Conservation (phyloP, 805 yeast genomes). For the Maudiozyma turicensis region DNA sequence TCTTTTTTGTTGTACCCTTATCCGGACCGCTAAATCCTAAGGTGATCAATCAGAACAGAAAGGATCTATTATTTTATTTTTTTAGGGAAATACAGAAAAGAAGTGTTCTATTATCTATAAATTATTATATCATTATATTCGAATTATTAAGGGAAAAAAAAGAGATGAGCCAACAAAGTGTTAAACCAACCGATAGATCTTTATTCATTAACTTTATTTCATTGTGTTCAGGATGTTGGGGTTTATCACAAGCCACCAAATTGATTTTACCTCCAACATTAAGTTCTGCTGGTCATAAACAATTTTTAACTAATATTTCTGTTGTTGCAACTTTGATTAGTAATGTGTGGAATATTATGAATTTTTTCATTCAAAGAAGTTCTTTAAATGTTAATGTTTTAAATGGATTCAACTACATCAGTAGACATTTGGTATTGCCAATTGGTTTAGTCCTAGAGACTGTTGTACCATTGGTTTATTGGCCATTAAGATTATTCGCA, state of each 20-base stretch:
- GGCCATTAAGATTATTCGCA: conserved; percentile 54
- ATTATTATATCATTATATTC: too few relatives aligned
- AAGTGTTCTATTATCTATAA: too few relatives aligned
- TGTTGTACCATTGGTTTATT: conserved; percentile 54
- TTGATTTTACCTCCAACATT: conserved; percentile 40
- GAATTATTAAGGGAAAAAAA: too few relatives aligned
- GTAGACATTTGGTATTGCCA: conserved; percentile 33
- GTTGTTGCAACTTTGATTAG: conserved; percentile 39
- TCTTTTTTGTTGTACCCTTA: too few relatives aligned
- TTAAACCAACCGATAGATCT: conserved; percentile 8
- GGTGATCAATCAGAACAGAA: too few relatives aligned
- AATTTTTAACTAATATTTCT: conserved; percentile 63
- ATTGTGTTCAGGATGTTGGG: conserved; percentile 19
- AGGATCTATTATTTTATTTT: too few relatives aligned
- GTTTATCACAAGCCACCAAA: conserved; percentile 19
- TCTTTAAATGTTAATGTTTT: neutral
- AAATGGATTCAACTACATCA: conserved; percentile 21
- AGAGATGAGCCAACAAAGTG: too few relatives aligned
- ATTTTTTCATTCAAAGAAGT: conserved; percentile 24
- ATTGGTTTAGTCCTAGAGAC: conserved; percentile 48
- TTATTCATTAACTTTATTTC: conserved; percentile 14
- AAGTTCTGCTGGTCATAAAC: conserved; percentile 54
- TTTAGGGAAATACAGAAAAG: too few relatives aligned
- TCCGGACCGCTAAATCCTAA: too few relatives aligned
- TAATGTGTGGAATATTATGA: conserved; percentile 31